Base-by-base conservation (phyloP, 2,329 filamentous ascomycete genomes). In the Cladophialophora chaetospira region DNA sequence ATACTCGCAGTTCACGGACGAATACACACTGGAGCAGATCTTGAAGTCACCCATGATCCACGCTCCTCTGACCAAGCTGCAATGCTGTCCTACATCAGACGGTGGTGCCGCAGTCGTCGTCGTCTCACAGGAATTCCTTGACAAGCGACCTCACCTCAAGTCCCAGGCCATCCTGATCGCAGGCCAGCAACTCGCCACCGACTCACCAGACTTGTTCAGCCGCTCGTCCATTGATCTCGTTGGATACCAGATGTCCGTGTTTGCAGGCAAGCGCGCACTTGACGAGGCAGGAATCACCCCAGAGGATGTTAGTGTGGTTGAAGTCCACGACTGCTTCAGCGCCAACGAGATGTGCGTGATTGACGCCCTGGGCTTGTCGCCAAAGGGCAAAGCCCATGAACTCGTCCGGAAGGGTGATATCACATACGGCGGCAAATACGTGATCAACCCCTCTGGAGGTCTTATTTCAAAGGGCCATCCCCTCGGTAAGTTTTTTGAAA, bases 381-480 rank as follows among this genome's bases (percentile, higher is more conserved):
- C 85, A 57, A 84, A 82, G 11, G 93, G 93, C 13, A 93, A 91
- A 72, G 94, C 93, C 0, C 92, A 97, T 71, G 91, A 97, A 74
- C 85, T 97, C 73, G 91, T 97, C 21, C 85, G 91, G 38, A 76
- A 75, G 8, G 92, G 92, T 25, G 91, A 92, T 68, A 96, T 97
- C 70, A 97, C 93, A 1, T 96, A 97, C 72, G 91, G 92, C 53
- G 83, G 89, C 44, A 85, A 80, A 64, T 79, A 89, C 71, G 83
- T 97, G 61, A 84, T 97, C 72, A 97, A 97, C 75, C 93, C 93
- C 1, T 96, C 90, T 0, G 94, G 93, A 40, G 94, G 94, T 1
- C 82, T 97, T 55, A 97, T 97, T 68, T 94, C 89, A 62, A 97
- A 97, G 79, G 94, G 93, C 36, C 93, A 97, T 72, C 93, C 94